These are phyloP conservation scores for Kitagawia praeruptora DNA, from an alignment of 129 eudicot genomes.

Conservation along the genomic window DNA sequence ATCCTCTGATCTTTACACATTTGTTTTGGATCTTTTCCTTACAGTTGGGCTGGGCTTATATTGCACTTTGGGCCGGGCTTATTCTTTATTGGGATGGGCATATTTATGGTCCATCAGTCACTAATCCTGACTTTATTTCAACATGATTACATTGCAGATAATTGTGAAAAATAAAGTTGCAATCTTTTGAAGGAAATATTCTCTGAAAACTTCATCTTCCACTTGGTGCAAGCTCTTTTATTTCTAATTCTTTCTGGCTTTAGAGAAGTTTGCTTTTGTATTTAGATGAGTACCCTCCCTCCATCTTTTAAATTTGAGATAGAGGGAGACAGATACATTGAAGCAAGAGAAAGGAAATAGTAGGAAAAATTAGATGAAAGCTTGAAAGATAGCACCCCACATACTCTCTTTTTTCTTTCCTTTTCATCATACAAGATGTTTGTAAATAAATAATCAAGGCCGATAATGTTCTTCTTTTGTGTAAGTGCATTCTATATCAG, in stretches of 20 bases:
- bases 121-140: not conserved
- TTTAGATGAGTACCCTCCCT: slow-evolving; percentile 14
- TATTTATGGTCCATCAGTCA: too few relatives aligned
- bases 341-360: slow-evolving; percentile 42
- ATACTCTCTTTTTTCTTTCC: slow-evolving; percentile 10
- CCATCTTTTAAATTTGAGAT: slow-evolving; percentile 13
- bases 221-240: not conserved
- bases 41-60: too few relatives aligned
- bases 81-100: too few relatives aligned
- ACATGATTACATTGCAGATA: slow-evolving; percentile 19
- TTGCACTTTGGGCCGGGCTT: too few relatives aligned
- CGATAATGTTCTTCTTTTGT: slow-evolving; percentile 10
- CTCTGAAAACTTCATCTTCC: slow-evolving; percentile 14
- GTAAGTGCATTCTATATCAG: slow-evolving; percentile 7
- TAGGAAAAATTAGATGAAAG: slow-evolving; percentile 29
- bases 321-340: slow-evolving; percentile 29
- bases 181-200: slow-evolving; percentile 2
- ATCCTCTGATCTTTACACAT: too few relatives aligned
- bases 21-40: too few relatives aligned
- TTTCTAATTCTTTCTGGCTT: slow-evolving; percentile 19
- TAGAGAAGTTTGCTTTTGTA: slow-evolving; percentile 28
- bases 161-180: slow-evolving; percentile 29
- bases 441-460: slow-evolving; percentile 2
- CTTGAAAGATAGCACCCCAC: slow-evolving; percentile 20
- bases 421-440: slow-evolving; percentile 16